A percentile compares a stretch with the other conserved stretches of the same genome.
phyloP scores from a whole-genome alignment of 2,329 filamentous ascomycete species.

The Hypomyces perniciosus region DNA sequence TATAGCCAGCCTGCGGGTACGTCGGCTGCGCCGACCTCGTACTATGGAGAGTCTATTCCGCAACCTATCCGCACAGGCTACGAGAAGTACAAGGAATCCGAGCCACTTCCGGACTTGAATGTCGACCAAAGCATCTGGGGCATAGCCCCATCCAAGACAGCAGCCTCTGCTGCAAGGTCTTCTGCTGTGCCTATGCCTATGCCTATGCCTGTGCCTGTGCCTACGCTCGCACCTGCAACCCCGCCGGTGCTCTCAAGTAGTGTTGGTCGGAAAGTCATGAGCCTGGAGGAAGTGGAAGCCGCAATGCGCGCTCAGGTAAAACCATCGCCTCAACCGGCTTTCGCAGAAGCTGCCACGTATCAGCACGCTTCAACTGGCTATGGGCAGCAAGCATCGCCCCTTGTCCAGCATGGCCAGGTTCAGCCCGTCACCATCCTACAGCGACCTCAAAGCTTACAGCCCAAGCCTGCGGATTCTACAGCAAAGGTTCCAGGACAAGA shows the following conservation, averaged over 20 bases:
- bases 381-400: constrained; percentile 16
- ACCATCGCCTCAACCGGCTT: constrained; percentile 36
- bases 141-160: constrained; percentile 51
- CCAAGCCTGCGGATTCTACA: constrained; percentile 35
- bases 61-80: constrained; percentile 71
- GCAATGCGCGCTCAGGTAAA: constrained; percentile 71
- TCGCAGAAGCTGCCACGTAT: constrained; percentile 26
- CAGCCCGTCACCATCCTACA: constrained; percentile 52
- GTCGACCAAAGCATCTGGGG: constrained; percentile 94
- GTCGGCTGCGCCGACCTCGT: constrained; percentile 26
- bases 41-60: constrained; percentile 43
- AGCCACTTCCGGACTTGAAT: constrained; percentile 82
- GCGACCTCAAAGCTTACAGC: constrained; percentile 40
- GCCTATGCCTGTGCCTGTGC: no score
- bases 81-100: constrained; percentile 80
- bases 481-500: constrained; percentile 23
- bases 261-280: constrained; percentile 74
- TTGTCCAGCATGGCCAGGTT: constrained; percentile 30
- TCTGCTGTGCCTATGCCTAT: constrained; percentile 2
- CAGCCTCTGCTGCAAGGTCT: constrained; percentile 25
- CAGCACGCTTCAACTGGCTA: constrained; percentile 23
- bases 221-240: neutral
- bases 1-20: constrained; percentile 25
- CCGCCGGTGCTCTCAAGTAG: constrained; percentile 20
- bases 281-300: constrained; percentile 92